Base-by-base conservation (phyloP, 1,284 basidiomycete genomes). In the Cryptococcus neoformans region DNA sequence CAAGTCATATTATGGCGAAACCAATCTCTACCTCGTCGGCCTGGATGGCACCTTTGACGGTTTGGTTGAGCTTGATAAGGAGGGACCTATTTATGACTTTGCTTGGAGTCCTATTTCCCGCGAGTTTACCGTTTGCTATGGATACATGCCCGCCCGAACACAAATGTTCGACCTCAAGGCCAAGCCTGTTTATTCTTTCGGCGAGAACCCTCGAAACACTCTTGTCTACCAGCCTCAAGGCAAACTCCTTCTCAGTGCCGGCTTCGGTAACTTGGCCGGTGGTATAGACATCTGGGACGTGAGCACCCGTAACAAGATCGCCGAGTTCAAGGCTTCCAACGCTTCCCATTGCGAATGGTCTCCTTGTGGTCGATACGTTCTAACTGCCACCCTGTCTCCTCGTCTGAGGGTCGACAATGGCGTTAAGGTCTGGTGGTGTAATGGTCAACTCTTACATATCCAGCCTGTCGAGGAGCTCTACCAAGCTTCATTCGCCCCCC, bases 1-100 rank as follows among this genome's bases (percentile, higher is more conserved):
- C 78, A 97, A 92, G 83, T 94, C 88, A 68, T 99, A 99, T 78
- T 99, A 98, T 66, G 96, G 95, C 58, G 94, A 98, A 81, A 96
- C 93, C 8, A 91, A 92, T 63, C 81, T 99, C 66, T 98, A 96
- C 78, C 83, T 98, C 49, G 84, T 98, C 65, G 91, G 87, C 60
- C 87, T 92, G n/a, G 87, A 90, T n/a, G 94, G 95, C 40, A 89
- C 90, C 65, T 98, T 94, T 66, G 94, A 98, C 75, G 93, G 91
- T 74, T 83, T 92, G 34, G 89, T 99, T 39, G 84, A 87, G 4
- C 82, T 98, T 42, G 94, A 98, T 80, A 97, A 96, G 80, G 94
- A 98, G 63, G 96, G 96, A 1, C 93, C 93, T 1, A 92, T 99
- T 64, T 93, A 97, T 71, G 95, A 98, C 74, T 96, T 96, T 68